A percentile compares a stretch with the other conserved stretches of the same genome.
These are phyloP conservation scores for Dentipellis fragilis DNA, from an alignment of 768 basidiomycete genomes.

Conservation along the genomic window DNA sequence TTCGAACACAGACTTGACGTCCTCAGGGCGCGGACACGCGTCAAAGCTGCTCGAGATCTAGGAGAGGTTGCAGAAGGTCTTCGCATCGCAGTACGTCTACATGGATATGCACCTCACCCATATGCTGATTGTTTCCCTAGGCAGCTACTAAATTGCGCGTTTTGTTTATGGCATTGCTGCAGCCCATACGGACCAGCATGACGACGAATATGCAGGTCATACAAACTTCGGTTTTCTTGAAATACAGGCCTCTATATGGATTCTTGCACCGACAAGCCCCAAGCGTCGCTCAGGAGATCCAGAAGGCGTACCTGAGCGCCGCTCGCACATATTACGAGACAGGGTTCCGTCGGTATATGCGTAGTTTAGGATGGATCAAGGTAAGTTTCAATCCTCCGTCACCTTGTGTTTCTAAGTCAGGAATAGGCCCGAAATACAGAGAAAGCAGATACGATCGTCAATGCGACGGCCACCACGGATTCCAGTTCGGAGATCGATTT, in stretches of 20 bases:
- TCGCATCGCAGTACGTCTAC: conserved; percentile 68
- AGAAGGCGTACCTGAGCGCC: conserved; percentile 73
- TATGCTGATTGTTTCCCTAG: conserved; percentile 27
- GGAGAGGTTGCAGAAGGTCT: conserved; percentile 79
- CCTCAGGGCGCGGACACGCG: conserved; percentile 63
- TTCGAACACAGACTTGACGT: conserved; percentile 68
- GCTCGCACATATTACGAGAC: conserved; percentile 94
- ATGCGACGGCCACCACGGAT: conserved; percentile 32
- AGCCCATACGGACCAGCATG: conserved; percentile 73
- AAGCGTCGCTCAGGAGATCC: conserved; percentile 76
- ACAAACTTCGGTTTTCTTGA: conserved; percentile 78
- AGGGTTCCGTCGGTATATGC: conserved; percentile 80
- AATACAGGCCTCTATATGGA: conserved; percentile 70
- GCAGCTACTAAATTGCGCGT: conserved; percentile 81
- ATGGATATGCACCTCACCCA: neutral
- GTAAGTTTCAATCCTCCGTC: conserved; percentile 24
- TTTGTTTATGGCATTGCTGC: conserved; percentile 78
- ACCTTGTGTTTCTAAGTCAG: neutral
- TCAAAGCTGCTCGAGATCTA: conserved; percentile 80
- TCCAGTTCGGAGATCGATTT: conserved; percentile 30
- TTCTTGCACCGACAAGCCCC: conserved; percentile 82
- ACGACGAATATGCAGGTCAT: conserved; percentile 90
- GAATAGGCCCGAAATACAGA: conserved; percentile 57
- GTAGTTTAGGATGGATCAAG: conserved; percentile 74
- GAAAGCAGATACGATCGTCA: conserved; percentile 55